Conservation (phyloP, 129 eudicot species). For the Glebionis coronaria region DNA sequence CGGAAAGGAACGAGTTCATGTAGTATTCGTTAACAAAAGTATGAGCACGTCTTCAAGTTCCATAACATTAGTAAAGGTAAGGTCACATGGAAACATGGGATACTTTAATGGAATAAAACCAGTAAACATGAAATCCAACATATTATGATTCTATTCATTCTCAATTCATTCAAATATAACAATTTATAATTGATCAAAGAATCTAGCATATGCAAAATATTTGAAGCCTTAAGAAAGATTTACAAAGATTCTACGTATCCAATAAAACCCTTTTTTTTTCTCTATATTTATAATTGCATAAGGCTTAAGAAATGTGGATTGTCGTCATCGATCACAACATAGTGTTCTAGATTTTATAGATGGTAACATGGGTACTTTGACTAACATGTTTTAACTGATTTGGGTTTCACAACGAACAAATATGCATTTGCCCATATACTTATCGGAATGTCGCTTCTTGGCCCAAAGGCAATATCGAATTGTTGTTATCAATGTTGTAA, state of each 20-base stretch:
- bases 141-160: conserved; percentile 19
- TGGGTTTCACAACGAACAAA: too few relatives aligned
- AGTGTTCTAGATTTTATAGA: neutral
- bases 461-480: too few relatives aligned
- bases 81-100: conserved; percentile 36
- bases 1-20: too few relatives aligned
- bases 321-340: neutral
- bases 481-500: too few relatives aligned
- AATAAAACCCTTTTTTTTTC: neutral
- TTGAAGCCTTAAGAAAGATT: conserved; percentile 29
- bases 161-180: conserved; percentile 8
- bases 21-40: too few relatives aligned
- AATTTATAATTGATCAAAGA: conserved; percentile 1
- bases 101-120: conserved; percentile 26
- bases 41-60: conserved; percentile 24
- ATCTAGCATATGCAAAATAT: conserved; percentile 32
- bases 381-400: too few relatives aligned
- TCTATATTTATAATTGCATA: conserved; percentile 2
- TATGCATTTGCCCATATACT: too few relatives aligned
- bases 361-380: too few relatives aligned
- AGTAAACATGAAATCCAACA: conserved; percentile 18
- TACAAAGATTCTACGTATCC: conserved; percentile 28
- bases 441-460: too few relatives aligned
- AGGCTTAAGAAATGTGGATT: conserved; percentile 27
- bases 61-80: conserved; percentile 21